A percentile compares a stretch with the other conserved stretches of the same genome.
phyloP scores from a whole-genome alignment of 2,329 filamentous ascomycete genomes.

The Hypoxylon sp. region DNA sequence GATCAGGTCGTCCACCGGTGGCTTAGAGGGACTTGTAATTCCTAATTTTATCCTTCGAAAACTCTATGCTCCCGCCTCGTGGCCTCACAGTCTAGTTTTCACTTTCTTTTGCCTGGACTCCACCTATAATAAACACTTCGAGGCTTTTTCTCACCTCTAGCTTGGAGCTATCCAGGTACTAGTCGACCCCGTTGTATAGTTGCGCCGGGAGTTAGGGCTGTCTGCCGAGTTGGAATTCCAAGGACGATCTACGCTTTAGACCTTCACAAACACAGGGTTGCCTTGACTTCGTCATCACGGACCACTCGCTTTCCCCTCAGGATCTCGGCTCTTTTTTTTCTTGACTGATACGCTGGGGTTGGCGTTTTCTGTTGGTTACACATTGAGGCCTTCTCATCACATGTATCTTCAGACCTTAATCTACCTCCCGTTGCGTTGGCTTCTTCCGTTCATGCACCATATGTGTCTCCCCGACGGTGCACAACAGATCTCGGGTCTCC shows the following conservation, averaged over 20 bases:
- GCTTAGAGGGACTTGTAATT: slow-evolving; percentile 31
- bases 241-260: slow-evolving; percentile 22
- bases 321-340: slow-evolving; percentile 31
- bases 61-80: slow-evolving; percentile 29
- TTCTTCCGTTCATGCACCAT: slow-evolving; percentile 22
- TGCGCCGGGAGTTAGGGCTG: slow-evolving; percentile 25
- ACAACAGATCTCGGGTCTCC: slow-evolving; percentile 18
- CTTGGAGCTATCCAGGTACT: slow-evolving; percentile 36
- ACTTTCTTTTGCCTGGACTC: slow-evolving; percentile 34
- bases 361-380: slow-evolving; percentile 35
- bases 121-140: slow-evolving; percentile 29
- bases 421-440: slow-evolving; percentile 25
- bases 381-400: slow-evolving; percentile 19
- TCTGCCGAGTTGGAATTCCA: slow-evolving; percentile 26
- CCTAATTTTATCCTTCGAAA: slow-evolving; percentile 38
- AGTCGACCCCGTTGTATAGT: slow-evolving; percentile 31
- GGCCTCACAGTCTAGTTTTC: slow-evolving; percentile 30
- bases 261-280: slow-evolving; percentile 46
- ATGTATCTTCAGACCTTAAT: slow-evolving; percentile 31
- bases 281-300: slow-evolving; percentile 45
- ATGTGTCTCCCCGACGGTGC: slow-evolving; percentile 25
- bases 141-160: slow-evolving; percentile 22
- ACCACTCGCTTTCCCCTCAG: slow-evolving; percentile 41
- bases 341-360: slow-evolving; percentile 29
- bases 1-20: slow-evolving; percentile 20